A percentile compares a stretch with the other conserved stretches of the same genome.
Conservation (phyloP, 2,329 filamentous ascomycete genomes). For the Xylariaceae sp. region DNA sequence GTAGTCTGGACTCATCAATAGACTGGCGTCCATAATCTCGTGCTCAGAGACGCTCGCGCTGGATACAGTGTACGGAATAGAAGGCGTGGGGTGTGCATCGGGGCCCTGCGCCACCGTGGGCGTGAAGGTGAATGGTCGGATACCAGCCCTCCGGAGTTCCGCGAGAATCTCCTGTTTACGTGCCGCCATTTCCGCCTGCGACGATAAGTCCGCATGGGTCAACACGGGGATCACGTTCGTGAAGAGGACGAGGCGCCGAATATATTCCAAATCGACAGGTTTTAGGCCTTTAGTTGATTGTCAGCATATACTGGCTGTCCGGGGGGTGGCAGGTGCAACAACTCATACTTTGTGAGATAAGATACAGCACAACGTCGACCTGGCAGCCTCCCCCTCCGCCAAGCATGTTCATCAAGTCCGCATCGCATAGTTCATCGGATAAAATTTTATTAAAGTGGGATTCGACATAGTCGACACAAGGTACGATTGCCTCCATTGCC, state of each 20-base stretch:
- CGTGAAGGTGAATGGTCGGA: constrained; percentile 64
- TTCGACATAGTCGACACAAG: constrained; percentile 67
- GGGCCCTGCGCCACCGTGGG: constrained; percentile 27
- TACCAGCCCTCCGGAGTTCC: constrained; percentile 50
- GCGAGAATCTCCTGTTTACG: constrained; percentile 56
- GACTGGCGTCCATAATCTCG: constrained; percentile 85
- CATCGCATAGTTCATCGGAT: constrained; percentile 60
- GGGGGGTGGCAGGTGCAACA: background rate
- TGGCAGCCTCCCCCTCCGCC: constrained; percentile 77
- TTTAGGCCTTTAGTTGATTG: constrained; percentile 44
- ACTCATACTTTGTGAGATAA: constrained; percentile 64
- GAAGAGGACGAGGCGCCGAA: constrained; percentile 62
- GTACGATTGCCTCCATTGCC: constrained; percentile 51
- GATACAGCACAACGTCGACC: constrained; percentile 80
- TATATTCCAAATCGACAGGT: constrained; percentile 62
- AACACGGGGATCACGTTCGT: constrained; percentile 85
- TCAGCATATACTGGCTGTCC: constrained; percentile 3
- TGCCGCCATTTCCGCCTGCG: constrained; percentile 47
- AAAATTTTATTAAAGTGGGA: constrained; percentile 59
- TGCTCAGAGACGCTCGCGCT: constrained; percentile 65
- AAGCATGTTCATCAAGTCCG: constrained; percentile 70
- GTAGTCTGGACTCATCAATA: constrained; percentile 90
- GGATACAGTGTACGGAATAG: constrained; percentile 68
- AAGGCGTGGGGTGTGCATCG: constrained; percentile 22
- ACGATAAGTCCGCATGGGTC: constrained; percentile 67